Conservation (phyloP, 2,329 filamentous ascomycete genomes). For the Neofusicoccum cordaticola region DNA sequence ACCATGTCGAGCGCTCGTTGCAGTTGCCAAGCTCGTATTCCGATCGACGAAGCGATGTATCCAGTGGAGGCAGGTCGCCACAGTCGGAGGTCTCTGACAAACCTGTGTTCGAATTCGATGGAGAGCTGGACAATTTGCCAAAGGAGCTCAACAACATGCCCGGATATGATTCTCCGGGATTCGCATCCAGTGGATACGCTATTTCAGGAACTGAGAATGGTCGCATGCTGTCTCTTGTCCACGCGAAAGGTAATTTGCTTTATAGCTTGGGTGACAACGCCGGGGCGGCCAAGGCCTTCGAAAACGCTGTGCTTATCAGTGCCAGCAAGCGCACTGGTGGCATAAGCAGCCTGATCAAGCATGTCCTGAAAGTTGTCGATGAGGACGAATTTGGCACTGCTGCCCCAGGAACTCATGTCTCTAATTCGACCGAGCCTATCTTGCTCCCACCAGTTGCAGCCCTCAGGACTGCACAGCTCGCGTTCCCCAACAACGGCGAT, state of each 20-base stretch:
- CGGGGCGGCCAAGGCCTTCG: constrained; percentile 82
- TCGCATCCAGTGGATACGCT: constrained; percentile 78
- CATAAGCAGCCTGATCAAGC: constrained; percentile 74
- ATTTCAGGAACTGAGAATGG: constrained; percentile 87
- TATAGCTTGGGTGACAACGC: constrained; percentile 83
- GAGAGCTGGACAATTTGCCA: constrained; percentile 36
- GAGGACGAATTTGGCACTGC: constrained; percentile 13
- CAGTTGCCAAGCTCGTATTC: constrained; percentile 41
- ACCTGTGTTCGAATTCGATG: constrained; percentile 57
- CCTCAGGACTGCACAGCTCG: constrained; percentile 74
- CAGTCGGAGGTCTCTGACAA: constrained; percentile 58
- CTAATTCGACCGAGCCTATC: constrained; percentile 58
- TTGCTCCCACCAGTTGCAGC: constrained; percentile 81
- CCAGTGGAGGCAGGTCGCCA: constrained; percentile 54
- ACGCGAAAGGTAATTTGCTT: constrained; percentile 98
- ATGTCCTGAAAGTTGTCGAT: constrained; percentile 67
- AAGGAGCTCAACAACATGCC: constrained; percentile 40
- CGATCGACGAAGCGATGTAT: constrained; percentile 59
- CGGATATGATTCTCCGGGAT: constrained; percentile 52
- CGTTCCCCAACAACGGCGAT: constrained; percentile 73
- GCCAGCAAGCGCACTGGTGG: constrained; percentile 65
- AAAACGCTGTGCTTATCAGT: constrained; percentile 89
- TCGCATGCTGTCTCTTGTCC: constrained; percentile 85
- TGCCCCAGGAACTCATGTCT: constrained; percentile 21
- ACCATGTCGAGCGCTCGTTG: constrained; percentile 75